Conservation (phyloP, 2,329 filamentous ascomycete genomes). For the Colletotrichum salicis region DNA sequence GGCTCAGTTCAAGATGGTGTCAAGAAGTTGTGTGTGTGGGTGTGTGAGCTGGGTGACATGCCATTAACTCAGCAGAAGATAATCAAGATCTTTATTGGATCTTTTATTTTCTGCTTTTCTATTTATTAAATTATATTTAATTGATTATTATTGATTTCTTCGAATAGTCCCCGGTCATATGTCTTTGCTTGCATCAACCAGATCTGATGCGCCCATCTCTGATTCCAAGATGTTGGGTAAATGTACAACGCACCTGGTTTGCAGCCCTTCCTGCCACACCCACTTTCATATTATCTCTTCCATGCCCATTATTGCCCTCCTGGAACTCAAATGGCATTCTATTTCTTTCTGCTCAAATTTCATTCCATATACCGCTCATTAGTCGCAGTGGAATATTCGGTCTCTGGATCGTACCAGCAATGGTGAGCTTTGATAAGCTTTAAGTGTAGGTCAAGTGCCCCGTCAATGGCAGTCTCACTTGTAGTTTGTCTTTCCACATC, state of each 20-base stretch:
- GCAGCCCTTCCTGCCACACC: background rate
- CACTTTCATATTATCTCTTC: background rate
- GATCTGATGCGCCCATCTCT: constrained; percentile 18
- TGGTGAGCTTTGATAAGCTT: background rate
- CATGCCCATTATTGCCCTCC: background rate
- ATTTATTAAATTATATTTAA: background rate
- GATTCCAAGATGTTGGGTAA: constrained; percentile 19
- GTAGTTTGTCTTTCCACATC: background rate
- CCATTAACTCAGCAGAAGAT: background rate
- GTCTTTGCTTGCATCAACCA: constrained; percentile 3
- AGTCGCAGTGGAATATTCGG: background rate
- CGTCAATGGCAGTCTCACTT: background rate
- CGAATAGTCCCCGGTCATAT: background rate
- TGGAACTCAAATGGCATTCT: background rate
- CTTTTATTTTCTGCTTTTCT: background rate
- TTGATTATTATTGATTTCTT: too few relatives aligned
- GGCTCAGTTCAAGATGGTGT: constrained; percentile 4
- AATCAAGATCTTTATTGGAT: background rate
- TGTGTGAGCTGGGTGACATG: background rate
- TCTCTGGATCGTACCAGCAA: background rate
- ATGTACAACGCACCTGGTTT: background rate
- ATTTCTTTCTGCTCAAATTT: too few relatives aligned
- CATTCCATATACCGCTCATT: background rate
- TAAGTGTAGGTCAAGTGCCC: background rate
- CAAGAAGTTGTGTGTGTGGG: background rate